Conservation (phyloP, 305 asterid genomes). For the Solanum chacoense region DNA sequence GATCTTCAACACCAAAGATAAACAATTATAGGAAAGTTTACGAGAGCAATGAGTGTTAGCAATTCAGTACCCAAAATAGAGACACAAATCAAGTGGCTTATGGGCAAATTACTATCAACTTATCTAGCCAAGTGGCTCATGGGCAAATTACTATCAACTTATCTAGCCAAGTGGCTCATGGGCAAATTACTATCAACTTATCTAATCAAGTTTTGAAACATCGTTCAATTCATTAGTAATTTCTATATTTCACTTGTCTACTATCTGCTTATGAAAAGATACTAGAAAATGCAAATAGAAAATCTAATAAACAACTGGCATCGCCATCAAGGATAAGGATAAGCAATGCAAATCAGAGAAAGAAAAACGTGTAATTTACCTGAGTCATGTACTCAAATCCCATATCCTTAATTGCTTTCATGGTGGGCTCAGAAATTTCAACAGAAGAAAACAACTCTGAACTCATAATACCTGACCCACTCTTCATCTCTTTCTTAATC, state of each 20-base stretch:
- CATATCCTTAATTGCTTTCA: constrained; percentile 63
- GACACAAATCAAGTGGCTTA: background rate
- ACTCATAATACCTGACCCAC: constrained; percentile 79
- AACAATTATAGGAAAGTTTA: background rate
- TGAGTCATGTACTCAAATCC: constrained; percentile 78
- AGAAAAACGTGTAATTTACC: constrained; percentile 26
- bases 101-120: background rate
- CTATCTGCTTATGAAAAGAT: background rate
- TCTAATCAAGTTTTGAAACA: background rate
- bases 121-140: background rate
- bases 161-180: background rate
- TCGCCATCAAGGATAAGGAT: background rate
- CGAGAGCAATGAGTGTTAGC: background rate
- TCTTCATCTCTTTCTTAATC: constrained; percentile 25
- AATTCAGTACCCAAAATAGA: background rate
- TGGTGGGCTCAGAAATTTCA: constrained; percentile 50
- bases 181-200: background rate
- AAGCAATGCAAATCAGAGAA: background rate
- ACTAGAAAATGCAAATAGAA: background rate
- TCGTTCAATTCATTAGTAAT: background rate
- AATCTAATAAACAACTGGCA: background rate
- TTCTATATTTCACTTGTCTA: background rate
- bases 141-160: background rate
- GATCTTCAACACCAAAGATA: constrained; percentile 35
- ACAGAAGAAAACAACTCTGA: constrained; percentile 41